Evolutionary conservation across 2,329 filamentous ascomycete genomes (phyloP).

Genomic region (Plenodomus tracheiphilus): DNA sequence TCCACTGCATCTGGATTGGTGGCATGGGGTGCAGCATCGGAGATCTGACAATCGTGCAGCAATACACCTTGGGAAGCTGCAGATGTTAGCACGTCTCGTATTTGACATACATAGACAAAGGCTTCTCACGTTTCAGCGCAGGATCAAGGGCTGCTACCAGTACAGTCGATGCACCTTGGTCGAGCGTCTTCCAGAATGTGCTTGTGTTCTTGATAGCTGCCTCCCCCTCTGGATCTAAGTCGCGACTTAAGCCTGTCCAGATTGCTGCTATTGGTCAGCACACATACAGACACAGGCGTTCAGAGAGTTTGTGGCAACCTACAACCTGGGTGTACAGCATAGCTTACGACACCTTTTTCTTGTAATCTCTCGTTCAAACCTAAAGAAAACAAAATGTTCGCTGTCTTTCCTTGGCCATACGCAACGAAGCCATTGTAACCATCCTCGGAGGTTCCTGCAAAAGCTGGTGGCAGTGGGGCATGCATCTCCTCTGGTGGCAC

Average conservation of each 20-base stretch:
- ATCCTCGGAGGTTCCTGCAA: slow-evolving; percentile 16
- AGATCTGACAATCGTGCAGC: slow-evolving; percentile 33
- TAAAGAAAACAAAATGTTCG: slow-evolving; percentile 37
- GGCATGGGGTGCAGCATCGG: slow-evolving; percentile 29
- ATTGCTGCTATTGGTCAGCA: slow-evolving; percentile 24
- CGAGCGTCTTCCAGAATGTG: slow-evolving; percentile 39
- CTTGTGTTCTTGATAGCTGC: slow-evolving; percentile 28
- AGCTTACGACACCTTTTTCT: slow-evolving; percentile 28
- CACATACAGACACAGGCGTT: not conserved
- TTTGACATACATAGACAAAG: too few relatives aligned
- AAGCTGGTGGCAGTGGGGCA: slow-evolving; percentile 18
- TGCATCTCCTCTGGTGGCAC: slow-evolving; percentile 31
- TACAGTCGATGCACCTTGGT: slow-evolving; percentile 36
- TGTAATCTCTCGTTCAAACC: slow-evolving; percentile 23
- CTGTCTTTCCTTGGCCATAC: slow-evolving; percentile 38
- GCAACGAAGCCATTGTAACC: slow-evolving; percentile 33
- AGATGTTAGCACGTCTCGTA: not conserved
- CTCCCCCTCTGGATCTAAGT: slow-evolving; percentile 33
- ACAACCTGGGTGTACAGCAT: slow-evolving; percentile 41
- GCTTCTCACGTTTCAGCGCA: slow-evolving; percentile 20
- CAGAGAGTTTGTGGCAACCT: slow-evolving; percentile 6
- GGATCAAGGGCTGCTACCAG: slow-evolving; percentile 40
- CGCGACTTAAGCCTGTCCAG: slow-evolving; percentile 31
- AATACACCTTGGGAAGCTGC: slow-evolving; percentile 28
- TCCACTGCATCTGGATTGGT: slow-evolving; percentile 29